Base-by-base conservation (phyloP, 129 eudicot genomes). In the Chrysanthemum makinoi region DNA sequence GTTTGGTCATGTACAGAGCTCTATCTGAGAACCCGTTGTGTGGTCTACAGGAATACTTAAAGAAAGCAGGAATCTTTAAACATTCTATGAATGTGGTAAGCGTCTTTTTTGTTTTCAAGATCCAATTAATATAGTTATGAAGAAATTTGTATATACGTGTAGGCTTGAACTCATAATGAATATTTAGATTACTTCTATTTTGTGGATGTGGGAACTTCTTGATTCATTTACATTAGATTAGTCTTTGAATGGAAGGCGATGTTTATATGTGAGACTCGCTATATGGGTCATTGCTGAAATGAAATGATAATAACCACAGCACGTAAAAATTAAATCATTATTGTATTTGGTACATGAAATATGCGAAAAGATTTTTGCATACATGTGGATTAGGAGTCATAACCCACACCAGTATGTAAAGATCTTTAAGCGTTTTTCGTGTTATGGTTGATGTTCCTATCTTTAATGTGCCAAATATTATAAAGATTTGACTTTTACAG, bases 31-130 rank as follows among this genome's bases (percentile, higher is more conserved):
- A 39, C 46, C 48, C 15, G 3, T 59, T 22, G 43, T 8, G 33
- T 64, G 19, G 68, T 62, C 48, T 14, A 33, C 67, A 18, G 49
- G 30, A 19, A 73, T 57, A 39, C 66, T 47, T 18, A 30, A 72
- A 70, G 69, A 49, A 66, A 57, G 54, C 28, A 54, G 65, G 20
- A 35, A 61, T 52, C 47, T 63, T 66, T 30, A 54, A 47, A 79
- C 77, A 1, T 46, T 30, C 28, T 43, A 51, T 54, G 53, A 58
- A 62, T 46, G 55, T 43, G 69, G 79, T 75, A 69, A 19, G 72
- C 65, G 20, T 43, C 63, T 65, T 70, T 49, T 48, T 72, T 52
- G 55, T 17, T 52, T 73, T 67, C 52, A 17, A 66, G 75, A 65
- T 74, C 17, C 65, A 59, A 12, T 59, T 62, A 62, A 24, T 62